Percentiles rank a stretch among this genome's conserved stretches.
These are phyloP conservation scores for Salmacisia buchloeana DNA, from an alignment of 1,284 basidiomycete genomes.

Conservation along the genomic window DNA sequence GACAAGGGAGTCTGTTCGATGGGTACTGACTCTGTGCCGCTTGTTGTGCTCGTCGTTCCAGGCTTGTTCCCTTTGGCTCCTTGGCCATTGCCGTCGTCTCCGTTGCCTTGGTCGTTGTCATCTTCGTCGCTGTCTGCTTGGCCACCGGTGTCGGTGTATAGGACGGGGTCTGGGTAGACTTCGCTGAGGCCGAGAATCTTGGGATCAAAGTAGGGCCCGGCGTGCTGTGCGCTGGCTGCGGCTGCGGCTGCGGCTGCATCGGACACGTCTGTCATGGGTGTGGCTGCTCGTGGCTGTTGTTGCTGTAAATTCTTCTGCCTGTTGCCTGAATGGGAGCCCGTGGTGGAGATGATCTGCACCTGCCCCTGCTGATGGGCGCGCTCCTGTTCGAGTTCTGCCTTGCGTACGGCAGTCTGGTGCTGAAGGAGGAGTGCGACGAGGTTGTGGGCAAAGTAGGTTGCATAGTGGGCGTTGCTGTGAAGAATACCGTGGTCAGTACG, in stretches of 20 bases:
- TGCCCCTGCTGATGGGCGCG: not conserved
- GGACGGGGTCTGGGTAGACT: not conserved
- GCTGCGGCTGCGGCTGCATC: not conserved
- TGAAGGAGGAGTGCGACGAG: conserved; percentile 8
- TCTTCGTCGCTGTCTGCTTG: not conserved
- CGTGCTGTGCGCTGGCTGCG: not conserved
- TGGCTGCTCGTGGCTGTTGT: not conserved
- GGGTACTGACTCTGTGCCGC: not conserved
- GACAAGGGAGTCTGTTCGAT: not conserved
- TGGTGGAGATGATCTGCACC: not conserved
- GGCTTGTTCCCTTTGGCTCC: too few relatives aligned
- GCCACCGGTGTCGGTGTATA: not conserved
- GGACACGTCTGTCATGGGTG: not conserved
- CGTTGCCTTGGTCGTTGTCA: not conserved
- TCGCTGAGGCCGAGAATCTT: conserved; percentile 6
- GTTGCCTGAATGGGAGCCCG: too few relatives aligned
- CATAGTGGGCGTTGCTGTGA: conserved; percentile 1
- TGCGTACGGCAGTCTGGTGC: not conserved
- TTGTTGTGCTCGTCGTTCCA: not conserved
- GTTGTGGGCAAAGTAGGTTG: conserved; percentile 8
- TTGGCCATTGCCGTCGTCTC: not conserved
- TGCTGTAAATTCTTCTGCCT: not conserved
- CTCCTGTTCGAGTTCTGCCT: not conserved
- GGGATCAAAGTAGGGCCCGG: conserved; percentile 3
- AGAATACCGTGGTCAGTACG: too few relatives aligned